These are phyloP conservation scores for Trametes cinnabarina DNA, from an alignment of 768 basidiomycete species.

Conservation along the genomic window DNA sequence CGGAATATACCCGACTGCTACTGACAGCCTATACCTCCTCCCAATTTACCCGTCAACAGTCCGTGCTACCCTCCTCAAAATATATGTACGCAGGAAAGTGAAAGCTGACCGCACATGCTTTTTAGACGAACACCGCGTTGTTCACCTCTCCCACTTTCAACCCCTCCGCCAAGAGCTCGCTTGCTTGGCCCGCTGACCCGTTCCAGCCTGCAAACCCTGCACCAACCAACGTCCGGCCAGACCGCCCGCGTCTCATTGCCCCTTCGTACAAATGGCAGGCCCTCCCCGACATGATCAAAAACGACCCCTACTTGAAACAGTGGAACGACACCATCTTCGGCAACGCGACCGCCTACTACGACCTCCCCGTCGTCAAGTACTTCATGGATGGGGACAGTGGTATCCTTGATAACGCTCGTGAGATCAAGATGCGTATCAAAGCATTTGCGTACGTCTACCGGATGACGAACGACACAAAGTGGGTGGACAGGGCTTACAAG, in stretches of 20 bases:
- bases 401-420: conserved; percentile 86
- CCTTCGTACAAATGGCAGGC: conserved; percentile 89
- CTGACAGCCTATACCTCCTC: conserved; percentile 73
- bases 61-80: conserved; percentile 34
- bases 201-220: conserved; percentile 64
- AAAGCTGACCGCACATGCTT: background rate
- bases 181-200: conserved; percentile 80
- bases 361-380: conserved; percentile 65
- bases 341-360: conserved; percentile 79
- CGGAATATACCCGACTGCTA: conserved; percentile 73
- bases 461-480: conserved; percentile 89
- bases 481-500: conserved; percentile 80
- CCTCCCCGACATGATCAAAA: conserved; percentile 70
- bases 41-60: conserved; percentile 90
- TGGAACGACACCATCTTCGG: conserved; percentile 92
- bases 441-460: conserved; percentile 88
- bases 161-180: conserved; percentile 43
- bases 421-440: conserved; percentile 89
- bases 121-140: conserved; percentile 70
- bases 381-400: conserved; percentile 80
- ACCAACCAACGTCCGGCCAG: conserved; percentile 60
- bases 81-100: no score
- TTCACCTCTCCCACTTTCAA: conserved; percentile 73
- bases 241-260: conserved; percentile 90
- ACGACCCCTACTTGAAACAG: conserved; percentile 78